These are phyloP conservation scores for Penicillium sp. DNA, from an alignment of 2,329 filamentous ascomycete species.

Conservation along the genomic window DNA sequence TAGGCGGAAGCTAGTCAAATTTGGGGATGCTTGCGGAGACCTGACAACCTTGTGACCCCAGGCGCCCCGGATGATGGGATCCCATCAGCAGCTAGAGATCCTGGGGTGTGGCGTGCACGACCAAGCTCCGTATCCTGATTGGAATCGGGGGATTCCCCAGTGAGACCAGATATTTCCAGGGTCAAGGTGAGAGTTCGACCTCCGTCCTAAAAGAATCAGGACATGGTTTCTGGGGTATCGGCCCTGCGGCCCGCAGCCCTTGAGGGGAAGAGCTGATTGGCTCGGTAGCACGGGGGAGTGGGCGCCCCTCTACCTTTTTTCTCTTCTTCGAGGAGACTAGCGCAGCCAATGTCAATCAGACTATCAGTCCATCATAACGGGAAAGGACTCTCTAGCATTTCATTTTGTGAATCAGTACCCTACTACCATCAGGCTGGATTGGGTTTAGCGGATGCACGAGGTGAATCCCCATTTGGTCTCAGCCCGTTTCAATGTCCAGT, in stretches of 20 bases:
- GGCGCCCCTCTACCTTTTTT: neutral
- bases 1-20: slow-evolving; percentile 7
- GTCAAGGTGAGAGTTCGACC: neutral
- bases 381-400: neutral
- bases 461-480: neutral
- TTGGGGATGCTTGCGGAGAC: slow-evolving; percentile 18
- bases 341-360: neutral
- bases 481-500: neutral
- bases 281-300: neutral
- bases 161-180: slow-evolving; percentile 14
- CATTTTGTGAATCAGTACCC: neutral
- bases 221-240: slow-evolving; percentile 18
- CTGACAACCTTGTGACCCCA: slow-evolving; percentile 21
- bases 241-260: slow-evolving; percentile 16
- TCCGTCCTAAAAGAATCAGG: slow-evolving; percentile 13
- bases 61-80: slow-evolving; percentile 6
- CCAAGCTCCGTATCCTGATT: slow-evolving; percentile 26
- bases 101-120: slow-evolving; percentile 20
- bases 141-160: slow-evolving; percentile 25
- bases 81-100: slow-evolving; percentile 12
- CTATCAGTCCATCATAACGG: neutral
- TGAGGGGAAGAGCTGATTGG: neutral
- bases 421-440: neutral
- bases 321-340: neutral
- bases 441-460: neutral